Conservation (phyloP, 192 early-diverging fungal genomes). For the Paraglomus brasilianum region DNA sequence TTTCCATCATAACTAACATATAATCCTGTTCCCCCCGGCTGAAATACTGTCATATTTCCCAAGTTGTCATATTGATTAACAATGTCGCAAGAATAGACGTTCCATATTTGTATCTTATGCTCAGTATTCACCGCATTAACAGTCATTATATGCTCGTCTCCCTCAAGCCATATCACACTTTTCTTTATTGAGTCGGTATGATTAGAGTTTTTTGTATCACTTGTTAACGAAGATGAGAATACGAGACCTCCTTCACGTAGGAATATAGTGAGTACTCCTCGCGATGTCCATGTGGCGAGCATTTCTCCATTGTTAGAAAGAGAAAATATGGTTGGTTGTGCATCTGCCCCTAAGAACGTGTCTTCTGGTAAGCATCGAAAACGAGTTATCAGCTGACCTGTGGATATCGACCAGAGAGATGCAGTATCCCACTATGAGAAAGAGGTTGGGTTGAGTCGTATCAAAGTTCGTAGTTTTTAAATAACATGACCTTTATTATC, state of each 20-base stretch:
- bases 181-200: background rate
- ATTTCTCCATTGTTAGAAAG: constrained; percentile 7
- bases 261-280: constrained; percentile 10
- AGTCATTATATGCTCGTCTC: constrained; percentile 16
- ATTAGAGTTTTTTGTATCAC: background rate
- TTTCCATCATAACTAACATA: background rate
- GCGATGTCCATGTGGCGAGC: constrained; percentile 18
- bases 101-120: background rate
- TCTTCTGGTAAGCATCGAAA: constrained; percentile 8
- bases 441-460: background rate
- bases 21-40: background rate
- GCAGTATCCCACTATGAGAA: constrained; percentile 10
- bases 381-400: constrained; percentile 14
- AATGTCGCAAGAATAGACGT: background rate
- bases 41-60: background rate
- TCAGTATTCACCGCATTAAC: background rate
- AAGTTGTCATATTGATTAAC: background rate
- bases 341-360: constrained; percentile 9
- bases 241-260: constrained; percentile 9
- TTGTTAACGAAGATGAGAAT: constrained; percentile 4
- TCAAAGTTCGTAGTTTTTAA: background rate
- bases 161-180: constrained; percentile 6
- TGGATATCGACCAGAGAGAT: constrained; percentile 6
- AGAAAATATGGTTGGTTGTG: constrained; percentile 9
- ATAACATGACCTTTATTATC: background rate